Percentiles rank a stretch among this genome's conserved stretches.
These are phyloP conservation scores for Cladorrhinum sp. DNA, from an alignment of 2,329 filamentous ascomycete species.

Conservation along the genomic window DNA sequence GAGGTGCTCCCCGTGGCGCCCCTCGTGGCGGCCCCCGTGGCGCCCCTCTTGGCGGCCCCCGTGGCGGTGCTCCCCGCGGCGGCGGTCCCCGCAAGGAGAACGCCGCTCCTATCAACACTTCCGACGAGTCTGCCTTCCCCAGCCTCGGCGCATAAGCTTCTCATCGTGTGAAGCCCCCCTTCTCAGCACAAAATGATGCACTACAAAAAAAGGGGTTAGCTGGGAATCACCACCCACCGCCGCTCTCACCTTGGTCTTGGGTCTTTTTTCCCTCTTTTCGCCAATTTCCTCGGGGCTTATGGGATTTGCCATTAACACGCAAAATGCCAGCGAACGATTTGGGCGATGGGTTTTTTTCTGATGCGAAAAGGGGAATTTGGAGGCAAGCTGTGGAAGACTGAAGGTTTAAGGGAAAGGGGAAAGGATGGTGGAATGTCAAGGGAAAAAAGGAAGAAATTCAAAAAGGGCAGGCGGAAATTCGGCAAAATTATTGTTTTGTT, in stretches of 20 bases:
- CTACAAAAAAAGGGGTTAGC: not conserved
- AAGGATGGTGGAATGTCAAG: not conserved
- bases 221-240: not conserved
- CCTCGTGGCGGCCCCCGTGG: constrained; percentile 32
- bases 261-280: not conserved
- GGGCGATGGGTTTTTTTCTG: not conserved
- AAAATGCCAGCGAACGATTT: not conserved
- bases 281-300: not conserved
- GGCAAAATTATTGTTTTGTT: not conserved
- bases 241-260: not conserved
- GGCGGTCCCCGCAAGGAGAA: constrained; percentile 44
- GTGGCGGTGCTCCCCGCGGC: constrained; percentile 42
- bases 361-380: not conserved
- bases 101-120: constrained; percentile 52
- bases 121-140: constrained; percentile 58
- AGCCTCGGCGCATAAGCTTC: constrained; percentile 46
- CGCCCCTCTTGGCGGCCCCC: constrained; percentile 45
- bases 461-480: not conserved
- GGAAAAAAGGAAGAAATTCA: not conserved
- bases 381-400: not conserved
- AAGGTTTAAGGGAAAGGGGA: constrained; percentile 11
- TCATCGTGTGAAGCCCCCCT: not conserved
- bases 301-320: not conserved
- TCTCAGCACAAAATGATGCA: not conserved
- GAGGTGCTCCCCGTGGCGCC: constrained; percentile 50